A percentile compares a stretch with the other conserved stretches of the same genome.
phyloP scores from a whole-genome alignment of 2,329 filamentous ascomycete species.

The Leptoxyphium fumago region DNA sequence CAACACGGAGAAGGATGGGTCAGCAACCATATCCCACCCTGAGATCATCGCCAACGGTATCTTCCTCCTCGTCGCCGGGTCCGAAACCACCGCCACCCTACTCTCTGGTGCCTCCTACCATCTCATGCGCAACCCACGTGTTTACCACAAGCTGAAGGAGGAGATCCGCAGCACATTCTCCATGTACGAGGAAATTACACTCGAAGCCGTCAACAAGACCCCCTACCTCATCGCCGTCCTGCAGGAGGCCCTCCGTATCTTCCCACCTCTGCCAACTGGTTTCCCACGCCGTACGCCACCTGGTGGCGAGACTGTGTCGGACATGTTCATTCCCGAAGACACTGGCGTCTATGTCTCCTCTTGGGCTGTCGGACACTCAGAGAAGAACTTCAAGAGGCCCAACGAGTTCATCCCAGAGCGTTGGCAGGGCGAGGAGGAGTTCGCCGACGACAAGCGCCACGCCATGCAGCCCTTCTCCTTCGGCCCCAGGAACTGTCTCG shows the following conservation, averaged over 20 bases:
- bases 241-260: conserved; percentile 32
- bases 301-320: conserved; percentile 15
- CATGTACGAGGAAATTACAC: conserved; percentile 13
- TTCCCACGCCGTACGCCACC: conserved; percentile 15
- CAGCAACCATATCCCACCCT: conserved; percentile 13
- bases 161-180: conserved; percentile 30
- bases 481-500: conserved; percentile 23
- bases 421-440: conserved; percentile 14
- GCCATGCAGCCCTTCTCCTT: conserved; percentile 18
- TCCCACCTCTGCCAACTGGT: conserved; percentile 30
- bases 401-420: conserved; percentile 19
- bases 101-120: conserved; percentile 27
- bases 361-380: conserved; percentile 10
- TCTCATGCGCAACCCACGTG: conserved; percentile 24
- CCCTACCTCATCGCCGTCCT: conserved; percentile 31
- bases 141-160: conserved; percentile 22
- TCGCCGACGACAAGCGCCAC: conserved; percentile 14
- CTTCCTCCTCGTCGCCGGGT: conserved; percentile 30
- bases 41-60: conserved; percentile 22
- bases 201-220: conserved; percentile 8
- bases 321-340: conserved; percentile 15
- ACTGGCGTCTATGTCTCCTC: conserved; percentile 10
- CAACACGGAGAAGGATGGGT: conserved; percentile 9
- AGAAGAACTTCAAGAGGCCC: conserved; percentile 12
- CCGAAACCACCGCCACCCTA: conserved; percentile 37